A percentile compares a stretch with the other conserved stretches of the same genome.
Conservation (phyloP, 176 grass and related monocot species). For the Cenchrus fungigraminus region DNA sequence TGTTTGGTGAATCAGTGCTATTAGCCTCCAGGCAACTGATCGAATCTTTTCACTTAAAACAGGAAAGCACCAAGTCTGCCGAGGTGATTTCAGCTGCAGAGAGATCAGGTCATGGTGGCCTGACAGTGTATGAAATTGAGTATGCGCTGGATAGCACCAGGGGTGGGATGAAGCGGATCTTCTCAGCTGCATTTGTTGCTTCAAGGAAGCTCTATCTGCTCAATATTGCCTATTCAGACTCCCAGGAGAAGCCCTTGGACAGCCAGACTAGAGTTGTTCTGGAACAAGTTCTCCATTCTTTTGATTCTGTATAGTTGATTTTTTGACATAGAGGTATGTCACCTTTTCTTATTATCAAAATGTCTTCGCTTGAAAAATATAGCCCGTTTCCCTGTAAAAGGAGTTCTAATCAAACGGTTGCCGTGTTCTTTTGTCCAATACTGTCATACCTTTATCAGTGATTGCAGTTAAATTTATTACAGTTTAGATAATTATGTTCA, state of each 20-base stretch:
- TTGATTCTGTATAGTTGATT: constrained; percentile 68
- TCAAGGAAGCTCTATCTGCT: constrained; percentile 86
- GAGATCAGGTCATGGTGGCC: constrained; percentile 60
- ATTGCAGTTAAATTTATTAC: neutral
- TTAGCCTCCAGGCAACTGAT: neutral
- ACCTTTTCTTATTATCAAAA: neutral
- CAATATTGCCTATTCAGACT: constrained; percentile 77
- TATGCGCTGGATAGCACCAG: constrained; percentile 82
- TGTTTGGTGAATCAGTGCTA: neutral
- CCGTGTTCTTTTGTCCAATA: constrained; percentile 7
- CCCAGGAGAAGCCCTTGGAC: constrained; percentile 66
- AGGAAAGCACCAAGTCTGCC: constrained; percentile 84
- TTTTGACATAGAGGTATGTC: constrained; percentile 1
- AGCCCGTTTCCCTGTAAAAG: neutral
- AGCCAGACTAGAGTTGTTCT: constrained; percentile 64
- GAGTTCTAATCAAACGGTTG: neutral
- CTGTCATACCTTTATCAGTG: neutral
- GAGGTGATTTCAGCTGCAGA: constrained; percentile 66
- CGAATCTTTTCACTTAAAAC: constrained; percentile 32
- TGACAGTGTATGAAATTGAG: constrained; percentile 85
- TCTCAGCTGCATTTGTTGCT: constrained; percentile 80
- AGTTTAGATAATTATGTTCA: neutral
- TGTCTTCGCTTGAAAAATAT: constrained; percentile 1
- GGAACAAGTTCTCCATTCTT: constrained; percentile 90
- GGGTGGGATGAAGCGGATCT: constrained; percentile 88